Percentiles rank a stretch among this genome's conserved stretches.
Evolutionary conservation across 2,329 filamentous ascomycete genomes (phyloP).

Genomic region (Pseudogymnoascus pannorum): DNA sequence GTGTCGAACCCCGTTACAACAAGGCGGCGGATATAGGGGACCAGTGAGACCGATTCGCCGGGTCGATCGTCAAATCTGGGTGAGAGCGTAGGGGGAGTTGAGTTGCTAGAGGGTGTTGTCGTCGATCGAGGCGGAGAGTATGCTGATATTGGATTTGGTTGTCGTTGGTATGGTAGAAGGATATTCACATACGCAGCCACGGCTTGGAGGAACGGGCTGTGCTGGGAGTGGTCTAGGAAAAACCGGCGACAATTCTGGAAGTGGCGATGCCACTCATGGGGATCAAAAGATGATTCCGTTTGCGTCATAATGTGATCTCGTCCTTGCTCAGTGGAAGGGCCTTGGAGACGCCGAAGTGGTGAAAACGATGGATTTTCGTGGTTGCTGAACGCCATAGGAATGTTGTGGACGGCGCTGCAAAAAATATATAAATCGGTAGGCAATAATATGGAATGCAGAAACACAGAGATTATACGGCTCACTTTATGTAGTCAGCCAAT

Average conservation of each 20-base stretch:
- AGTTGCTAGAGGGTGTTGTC: constrained; percentile 14
- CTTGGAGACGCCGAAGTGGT: neutral
- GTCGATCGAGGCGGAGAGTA: constrained; percentile 31
- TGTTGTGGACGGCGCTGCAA: neutral
- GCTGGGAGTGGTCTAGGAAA: constrained; percentile 86
- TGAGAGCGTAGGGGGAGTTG: constrained; percentile 26
- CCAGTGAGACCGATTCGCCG: constrained; percentile 51
- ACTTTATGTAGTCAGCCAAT: neutral
- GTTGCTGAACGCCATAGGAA: constrained; percentile 7
- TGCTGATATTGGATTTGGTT: constrained; percentile 37
- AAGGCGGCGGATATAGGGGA: constrained; percentile 84
- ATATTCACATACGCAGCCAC: constrained; percentile 91
- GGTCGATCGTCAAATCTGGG: constrained; percentile 10
- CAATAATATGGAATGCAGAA: neutral
- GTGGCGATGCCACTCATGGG: constrained; percentile 87
- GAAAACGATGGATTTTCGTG: neutral
- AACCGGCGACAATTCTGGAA: constrained; percentile 86
- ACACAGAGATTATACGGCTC: neutral
- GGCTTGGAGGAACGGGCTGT: constrained; percentile 74
- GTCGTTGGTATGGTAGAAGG: constrained; percentile 74
- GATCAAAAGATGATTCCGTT: constrained; percentile 48
- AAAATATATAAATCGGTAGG: neutral
- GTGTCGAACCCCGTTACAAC: constrained; percentile 89
- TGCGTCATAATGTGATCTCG: neutral
- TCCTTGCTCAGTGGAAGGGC: neutral